Evolutionary conservation across 2,329 filamentous ascomycete genomes (phyloP).

Genomic region (Emydomyces testavorans): DNA sequence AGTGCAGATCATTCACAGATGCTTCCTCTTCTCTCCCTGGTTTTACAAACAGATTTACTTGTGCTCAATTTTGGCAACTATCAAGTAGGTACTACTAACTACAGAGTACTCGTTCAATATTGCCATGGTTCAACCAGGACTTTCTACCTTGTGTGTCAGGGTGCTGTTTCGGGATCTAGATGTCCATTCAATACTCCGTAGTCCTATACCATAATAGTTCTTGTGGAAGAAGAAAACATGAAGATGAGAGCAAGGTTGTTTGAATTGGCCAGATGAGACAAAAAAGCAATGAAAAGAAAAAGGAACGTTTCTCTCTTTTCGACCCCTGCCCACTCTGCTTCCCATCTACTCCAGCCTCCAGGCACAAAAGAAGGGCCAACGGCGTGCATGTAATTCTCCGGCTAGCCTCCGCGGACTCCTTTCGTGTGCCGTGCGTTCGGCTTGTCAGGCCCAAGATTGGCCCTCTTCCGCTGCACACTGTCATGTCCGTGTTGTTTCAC

Average conservation of each 20-base stretch:
- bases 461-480: not conserved
- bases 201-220: too few relatives aligned
- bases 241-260: not conserved
- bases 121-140: too few relatives aligned
- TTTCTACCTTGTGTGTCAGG: too few relatives aligned
- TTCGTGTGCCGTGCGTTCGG: not conserved
- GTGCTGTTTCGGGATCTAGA: too few relatives aligned
- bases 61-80: too few relatives aligned
- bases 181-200: too few relatives aligned
- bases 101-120: too few relatives aligned
- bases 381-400: slow-evolving; percentile 3
- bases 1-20: not conserved
- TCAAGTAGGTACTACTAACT: too few relatives aligned
- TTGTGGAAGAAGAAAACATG: too few relatives aligned
- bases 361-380: too few relatives aligned
- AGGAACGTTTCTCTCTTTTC: not conserved
- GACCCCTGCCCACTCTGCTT: not conserved
- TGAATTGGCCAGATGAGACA: too few relatives aligned
- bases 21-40: not conserved
- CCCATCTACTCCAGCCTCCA: not conserved
- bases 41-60: not conserved
- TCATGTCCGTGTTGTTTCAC: slow-evolving; percentile 1
- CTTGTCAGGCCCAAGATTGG: not conserved
- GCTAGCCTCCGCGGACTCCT: not conserved
- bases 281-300: not conserved